These are phyloP conservation scores for Arthonia radiata DNA, from an alignment of 495 filamentous ascomycete genomes.

Conservation along the genomic window DNA sequence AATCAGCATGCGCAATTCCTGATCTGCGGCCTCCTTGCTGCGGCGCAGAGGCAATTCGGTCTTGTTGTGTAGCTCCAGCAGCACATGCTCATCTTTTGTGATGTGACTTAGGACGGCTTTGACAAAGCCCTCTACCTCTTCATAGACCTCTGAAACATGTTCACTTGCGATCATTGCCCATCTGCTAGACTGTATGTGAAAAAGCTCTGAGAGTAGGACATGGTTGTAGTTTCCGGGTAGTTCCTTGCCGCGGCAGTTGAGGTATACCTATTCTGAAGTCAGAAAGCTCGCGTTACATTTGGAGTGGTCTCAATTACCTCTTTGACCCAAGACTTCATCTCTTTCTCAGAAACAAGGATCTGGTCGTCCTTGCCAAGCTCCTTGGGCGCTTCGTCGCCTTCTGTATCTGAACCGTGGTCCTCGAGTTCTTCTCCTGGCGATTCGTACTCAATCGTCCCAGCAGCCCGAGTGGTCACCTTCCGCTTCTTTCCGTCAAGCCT, in stretches of 20 bases:
- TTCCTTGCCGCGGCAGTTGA: constrained; percentile 1
- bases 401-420: no score
- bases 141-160: constrained; percentile 21
- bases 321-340: constrained; percentile 1
- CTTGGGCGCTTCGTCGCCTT: no score
- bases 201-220: constrained; percentile 1
- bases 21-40: constrained; percentile 1
- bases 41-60: constrained; percentile 6
- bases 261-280: neutral
- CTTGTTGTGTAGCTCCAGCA: constrained; percentile 18
- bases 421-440: no score
- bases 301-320: constrained; percentile 1
- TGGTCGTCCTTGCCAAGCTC: no score
- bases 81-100: constrained; percentile 17
- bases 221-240: constrained; percentile 1
- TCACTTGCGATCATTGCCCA: neutral
- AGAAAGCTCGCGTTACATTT: no score
- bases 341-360: neutral
- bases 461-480: no score
- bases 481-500: constrained; percentile 15
- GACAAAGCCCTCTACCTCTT: constrained; percentile 25
- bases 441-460: no score
- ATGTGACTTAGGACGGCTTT: constrained; percentile 11
- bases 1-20: constrained; percentile 18
- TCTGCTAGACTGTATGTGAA: constrained; percentile 1